These are phyloP conservation scores for Aspergillus nanangensis DNA, from an alignment of 495 filamentous ascomycete genomes.

Conservation along the genomic window DNA sequence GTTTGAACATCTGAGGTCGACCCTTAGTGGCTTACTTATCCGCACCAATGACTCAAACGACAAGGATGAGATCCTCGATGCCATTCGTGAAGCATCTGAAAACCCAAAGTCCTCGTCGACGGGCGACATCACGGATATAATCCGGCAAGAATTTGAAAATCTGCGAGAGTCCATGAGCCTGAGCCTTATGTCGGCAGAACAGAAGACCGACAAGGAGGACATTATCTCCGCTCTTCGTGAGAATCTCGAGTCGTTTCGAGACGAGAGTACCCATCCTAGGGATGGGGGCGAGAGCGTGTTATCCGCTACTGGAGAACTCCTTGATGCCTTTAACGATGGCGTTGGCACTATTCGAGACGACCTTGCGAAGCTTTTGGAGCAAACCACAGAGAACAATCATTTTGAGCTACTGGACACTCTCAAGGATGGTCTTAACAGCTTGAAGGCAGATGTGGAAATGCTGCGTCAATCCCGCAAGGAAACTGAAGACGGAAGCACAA, in stretches of 20 bases:
- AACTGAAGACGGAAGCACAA: conserved; percentile 33
- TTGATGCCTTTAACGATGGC: conserved; percentile 80
- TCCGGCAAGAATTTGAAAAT: conserved; percentile 72
- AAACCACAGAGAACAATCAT: conserved; percentile 73
- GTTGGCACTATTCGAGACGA: conserved; percentile 67
- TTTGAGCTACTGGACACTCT: conserved; percentile 85
- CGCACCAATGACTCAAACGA: conserved; percentile 49
- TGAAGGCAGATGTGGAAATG: conserved; percentile 73
- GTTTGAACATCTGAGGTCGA: conserved; percentile 65
- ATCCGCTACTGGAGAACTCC: conserved; percentile 65
- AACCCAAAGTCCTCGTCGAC: conserved; percentile 15
- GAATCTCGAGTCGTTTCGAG: conserved; percentile 61
- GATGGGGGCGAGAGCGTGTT: conserved; percentile 53
- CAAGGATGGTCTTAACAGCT: conserved; percentile 66
- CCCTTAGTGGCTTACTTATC: conserved; percentile 64
- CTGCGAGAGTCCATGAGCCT: conserved; percentile 55
- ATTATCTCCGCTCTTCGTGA: conserved; percentile 66
- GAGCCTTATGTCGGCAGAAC: conserved; percentile 33
- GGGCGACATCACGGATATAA: conserved; percentile 36
- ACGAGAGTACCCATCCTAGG: conserved; percentile 54
- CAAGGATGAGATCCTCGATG: conserved; percentile 58
- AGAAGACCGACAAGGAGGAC: conserved; percentile 41
- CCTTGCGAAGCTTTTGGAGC: conserved; percentile 72
- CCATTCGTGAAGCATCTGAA: conserved; percentile 49
- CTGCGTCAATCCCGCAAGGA: conserved; percentile 52